Conservation (phyloP, 352 stramenopile species). For the Globisporangium radiosum region DNA sequence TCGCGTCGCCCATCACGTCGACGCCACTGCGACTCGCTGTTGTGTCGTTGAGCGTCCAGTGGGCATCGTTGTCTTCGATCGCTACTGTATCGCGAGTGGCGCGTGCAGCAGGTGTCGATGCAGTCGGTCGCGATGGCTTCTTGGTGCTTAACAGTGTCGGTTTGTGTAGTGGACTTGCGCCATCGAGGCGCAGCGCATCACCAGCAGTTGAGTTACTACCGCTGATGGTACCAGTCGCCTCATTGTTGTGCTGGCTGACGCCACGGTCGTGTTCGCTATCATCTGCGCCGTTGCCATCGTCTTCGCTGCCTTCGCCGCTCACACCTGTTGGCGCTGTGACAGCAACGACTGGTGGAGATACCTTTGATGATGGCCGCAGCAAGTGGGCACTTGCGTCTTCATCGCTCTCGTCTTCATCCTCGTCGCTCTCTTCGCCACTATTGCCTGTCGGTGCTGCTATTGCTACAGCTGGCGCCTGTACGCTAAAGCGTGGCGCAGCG, state of each 20-base stretch:
- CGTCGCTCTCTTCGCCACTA: constrained; percentile 30
- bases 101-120: not conserved
- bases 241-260: not conserved
- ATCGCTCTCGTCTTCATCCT: constrained; percentile 15
- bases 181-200: not conserved
- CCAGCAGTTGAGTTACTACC: too few species aligned
- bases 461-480: constrained; percentile 10
- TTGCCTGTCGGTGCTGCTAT: constrained; percentile 5
- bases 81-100: too few species aligned
- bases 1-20: constrained; percentile 45
- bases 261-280: constrained; percentile 1
- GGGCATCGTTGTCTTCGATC: constrained; percentile 13
- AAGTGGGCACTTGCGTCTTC: constrained; percentile 3
- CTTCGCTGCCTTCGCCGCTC: constrained; percentile 19
- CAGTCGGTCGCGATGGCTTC: not conserved
- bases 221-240: not conserved
- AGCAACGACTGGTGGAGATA: constrained; percentile 1
- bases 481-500: constrained; percentile 13
- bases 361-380: not conserved
- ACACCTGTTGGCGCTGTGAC: constrained; percentile 3
- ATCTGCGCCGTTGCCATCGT: constrained; percentile 2
- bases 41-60: constrained; percentile 30
- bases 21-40: constrained; percentile 44
- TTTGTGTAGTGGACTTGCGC: not conserved
- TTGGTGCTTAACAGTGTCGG: not conserved